phyloP scores from a whole-genome alignment of 1,284 basidiomycete genomes.

The Cystobasidiaceae sp. region DNA sequence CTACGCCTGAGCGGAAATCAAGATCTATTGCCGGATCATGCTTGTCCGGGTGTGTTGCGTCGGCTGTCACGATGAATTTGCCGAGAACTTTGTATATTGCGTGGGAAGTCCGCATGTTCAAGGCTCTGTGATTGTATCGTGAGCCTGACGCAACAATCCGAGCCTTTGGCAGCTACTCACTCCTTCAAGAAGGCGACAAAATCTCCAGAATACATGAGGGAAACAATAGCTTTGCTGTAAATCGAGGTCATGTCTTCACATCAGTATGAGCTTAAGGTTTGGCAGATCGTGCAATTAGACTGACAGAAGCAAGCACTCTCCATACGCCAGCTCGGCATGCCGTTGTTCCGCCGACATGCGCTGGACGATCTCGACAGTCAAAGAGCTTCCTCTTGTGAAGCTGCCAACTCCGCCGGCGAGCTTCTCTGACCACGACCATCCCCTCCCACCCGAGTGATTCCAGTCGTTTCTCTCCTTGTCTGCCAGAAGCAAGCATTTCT shows the following conservation, averaged over 20 bases:
- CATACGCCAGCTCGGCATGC: slow-evolving; percentile 89
- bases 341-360: slow-evolving; percentile 79
- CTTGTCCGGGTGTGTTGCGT: slow-evolving; percentile 56
- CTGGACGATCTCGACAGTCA: slow-evolving; percentile 60
- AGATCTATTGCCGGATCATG: slow-evolving; percentile 72
- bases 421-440: slow-evolving; percentile 49
- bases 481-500: slow-evolving; percentile 49
- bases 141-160: no score
- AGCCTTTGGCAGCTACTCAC: slow-evolving; percentile 57
- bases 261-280: not conserved
- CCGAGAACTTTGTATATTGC: slow-evolving; percentile 76
- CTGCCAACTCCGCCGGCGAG: slow-evolving; percentile 47
- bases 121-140: slow-evolving; percentile 32
- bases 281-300: slow-evolving; percentile 41
- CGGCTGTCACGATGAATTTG: slow-evolving; percentile 66
- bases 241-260: not conserved
- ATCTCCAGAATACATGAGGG: slow-evolving; percentile 50
- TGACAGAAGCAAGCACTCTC: slow-evolving; percentile 81
- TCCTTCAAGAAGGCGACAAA: slow-evolving; percentile 88
- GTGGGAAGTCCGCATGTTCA: slow-evolving; percentile 84
- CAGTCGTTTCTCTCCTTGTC: slow-evolving; percentile 47
- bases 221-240: not conserved
- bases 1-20: slow-evolving; percentile 89
- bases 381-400: slow-evolving; percentile 45
- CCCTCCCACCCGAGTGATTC: slow-evolving; percentile 53